Conservation (phyloP, 441 rosid genomes). For the Eruca vesicaria region DNA sequence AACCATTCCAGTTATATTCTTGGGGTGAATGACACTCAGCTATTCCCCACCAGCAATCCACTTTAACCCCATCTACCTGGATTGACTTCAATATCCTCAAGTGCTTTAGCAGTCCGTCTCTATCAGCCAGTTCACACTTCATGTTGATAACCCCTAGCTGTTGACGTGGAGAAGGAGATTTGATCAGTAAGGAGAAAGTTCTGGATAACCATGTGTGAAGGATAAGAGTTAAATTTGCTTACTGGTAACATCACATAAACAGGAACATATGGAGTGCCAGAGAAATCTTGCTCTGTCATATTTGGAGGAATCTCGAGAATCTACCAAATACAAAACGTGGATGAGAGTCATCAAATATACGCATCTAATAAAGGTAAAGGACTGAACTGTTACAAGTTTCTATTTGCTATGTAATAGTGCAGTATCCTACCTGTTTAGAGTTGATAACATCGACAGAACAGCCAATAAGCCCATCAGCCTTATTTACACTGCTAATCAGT, state of each 20-base stretch:
- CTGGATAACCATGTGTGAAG: background rate
- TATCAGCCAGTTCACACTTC: conserved; percentile 92
- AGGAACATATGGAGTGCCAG: conserved; percentile 77
- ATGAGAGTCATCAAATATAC: background rate
- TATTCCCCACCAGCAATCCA: conserved; percentile 99
- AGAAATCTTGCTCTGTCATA: conserved; percentile 73
- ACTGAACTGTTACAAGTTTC: too few relatives aligned
- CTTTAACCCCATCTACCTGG: conserved; percentile 80
- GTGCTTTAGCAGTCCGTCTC: conserved; percentile 84
- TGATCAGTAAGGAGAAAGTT: background rate
- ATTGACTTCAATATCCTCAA: conserved; percentile 78
- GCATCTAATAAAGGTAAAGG: too few relatives aligned
- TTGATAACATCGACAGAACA: conserved; percentile 53
- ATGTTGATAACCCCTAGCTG: conserved; percentile 92
- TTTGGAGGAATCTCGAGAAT: conserved; percentile 52
- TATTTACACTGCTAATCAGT: conserved; percentile 60
- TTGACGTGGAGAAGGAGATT: conserved; percentile 17
- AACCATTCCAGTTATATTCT: conserved; percentile 96
- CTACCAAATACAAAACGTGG: conserved; percentile 42
- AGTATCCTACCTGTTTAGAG: conserved; percentile 95
- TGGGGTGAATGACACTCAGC: conserved; percentile 91
- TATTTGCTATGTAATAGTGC: too few relatives aligned
- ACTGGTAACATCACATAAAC: conserved; percentile 97
- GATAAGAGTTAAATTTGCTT: conserved; percentile 36
- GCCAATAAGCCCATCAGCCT: conserved; percentile 45